These are phyloP conservation scores for Ophiostoma quercus DNA, from an alignment of 2,329 filamentous ascomycete genomes.

Conservation along the genomic window DNA sequence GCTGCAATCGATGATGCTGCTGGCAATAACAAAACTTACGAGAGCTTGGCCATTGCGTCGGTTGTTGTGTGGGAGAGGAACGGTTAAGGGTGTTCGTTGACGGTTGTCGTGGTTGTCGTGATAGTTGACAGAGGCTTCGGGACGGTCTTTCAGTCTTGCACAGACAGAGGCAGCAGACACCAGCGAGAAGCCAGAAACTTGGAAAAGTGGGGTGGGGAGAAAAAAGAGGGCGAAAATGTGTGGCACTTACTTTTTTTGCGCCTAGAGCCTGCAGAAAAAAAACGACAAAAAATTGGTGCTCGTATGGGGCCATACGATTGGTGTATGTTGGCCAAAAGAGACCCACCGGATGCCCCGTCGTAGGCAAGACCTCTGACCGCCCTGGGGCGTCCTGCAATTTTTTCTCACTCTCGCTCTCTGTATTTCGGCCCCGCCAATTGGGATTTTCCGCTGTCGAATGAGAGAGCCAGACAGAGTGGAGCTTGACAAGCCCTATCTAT, in stretches of 20 bases:
- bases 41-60: conserved; percentile 55
- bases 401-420: conserved; percentile 1
- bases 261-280: conserved; percentile 12
- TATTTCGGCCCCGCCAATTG: neutral
- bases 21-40: conserved; percentile 44
- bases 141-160: neutral
- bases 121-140: neutral
- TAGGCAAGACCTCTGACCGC: neutral
- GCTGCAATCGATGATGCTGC: neutral
- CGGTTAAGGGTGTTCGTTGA: conserved; percentile 15
- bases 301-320: neutral
- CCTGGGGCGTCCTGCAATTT: conserved; percentile 4
- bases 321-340: neutral
- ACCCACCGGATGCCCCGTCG: neutral
- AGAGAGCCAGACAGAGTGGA: neutral
- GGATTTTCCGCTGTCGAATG: neutral
- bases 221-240: conserved; percentile 14
- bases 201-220: neutral
- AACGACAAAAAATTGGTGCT: neutral
- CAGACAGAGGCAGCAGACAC: conserved; percentile 5
- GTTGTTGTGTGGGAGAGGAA: conserved; percentile 19
- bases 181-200: neutral
- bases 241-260: conserved; percentile 17
- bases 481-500: neutral
- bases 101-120: conserved; percentile 14